Evolutionary conservation across 1,139 yeast species (phyloP).

Genomic region (Hyphopichia khmerensis): DNA sequence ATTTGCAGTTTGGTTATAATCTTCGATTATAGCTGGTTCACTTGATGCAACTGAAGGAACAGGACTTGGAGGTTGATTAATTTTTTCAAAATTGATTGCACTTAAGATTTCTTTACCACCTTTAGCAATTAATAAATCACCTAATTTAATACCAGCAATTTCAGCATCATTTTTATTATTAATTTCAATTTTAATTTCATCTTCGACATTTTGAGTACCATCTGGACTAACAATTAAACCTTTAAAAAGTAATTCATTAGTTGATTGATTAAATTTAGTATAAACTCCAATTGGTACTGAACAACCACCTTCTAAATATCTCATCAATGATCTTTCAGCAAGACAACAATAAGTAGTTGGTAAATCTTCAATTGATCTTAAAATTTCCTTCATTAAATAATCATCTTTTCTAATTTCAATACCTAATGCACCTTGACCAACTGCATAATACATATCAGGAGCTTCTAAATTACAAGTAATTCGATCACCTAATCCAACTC

Average conservation of each 20-base stretch:
- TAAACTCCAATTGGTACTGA: conserved; percentile 95
- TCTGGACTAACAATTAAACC: conserved; percentile 86
- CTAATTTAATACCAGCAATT: conserved; percentile 67
- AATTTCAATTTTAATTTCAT: conserved; percentile 35
- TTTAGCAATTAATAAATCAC: conserved; percentile 59
- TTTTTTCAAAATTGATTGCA: conserved; percentile 69
- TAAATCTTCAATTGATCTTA: conserved; percentile 63
- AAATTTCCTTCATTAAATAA: conserved; percentile 51
- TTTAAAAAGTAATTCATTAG: conserved; percentile 48
- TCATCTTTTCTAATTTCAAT: conserved; percentile 81
- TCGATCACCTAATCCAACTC: conserved; percentile 69
- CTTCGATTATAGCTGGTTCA: conserved; percentile 1
- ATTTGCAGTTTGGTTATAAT: neutral
- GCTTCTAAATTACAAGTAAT: conserved; percentile 68
- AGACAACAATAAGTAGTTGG: conserved; percentile 73
- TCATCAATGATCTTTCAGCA: conserved; percentile 89
- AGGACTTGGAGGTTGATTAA: conserved; percentile 37
- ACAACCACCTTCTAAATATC: conserved; percentile 94
- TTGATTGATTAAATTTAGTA: conserved; percentile 48
- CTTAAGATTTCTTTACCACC: conserved; percentile 88
- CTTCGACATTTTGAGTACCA: conserved; percentile 69
- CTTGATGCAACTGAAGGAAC: conserved; percentile 1
- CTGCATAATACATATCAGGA: conserved; percentile 94
- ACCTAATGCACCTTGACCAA: conserved; percentile 97
- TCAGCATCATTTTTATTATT: conserved; percentile 61